These are phyloP conservation scores for Gyromitra esculenta DNA, from an alignment of 2,329 filamentous ascomycete genomes.

Conservation along the genomic window DNA sequence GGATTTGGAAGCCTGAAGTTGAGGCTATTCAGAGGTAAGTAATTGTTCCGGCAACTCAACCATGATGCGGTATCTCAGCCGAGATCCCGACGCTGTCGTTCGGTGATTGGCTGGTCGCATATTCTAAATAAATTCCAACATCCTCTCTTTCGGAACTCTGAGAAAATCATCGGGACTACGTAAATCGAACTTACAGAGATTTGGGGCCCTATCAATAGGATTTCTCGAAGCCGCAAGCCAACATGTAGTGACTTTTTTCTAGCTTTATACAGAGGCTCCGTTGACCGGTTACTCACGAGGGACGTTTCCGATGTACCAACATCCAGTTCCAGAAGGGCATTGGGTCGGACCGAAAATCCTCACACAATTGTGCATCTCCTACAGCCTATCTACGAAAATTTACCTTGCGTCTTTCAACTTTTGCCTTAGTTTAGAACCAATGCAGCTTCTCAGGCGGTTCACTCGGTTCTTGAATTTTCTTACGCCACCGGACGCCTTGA, in stretches of 20 bases:
- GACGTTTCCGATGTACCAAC: conserved; percentile 2
- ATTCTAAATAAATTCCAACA: conserved; percentile 38
- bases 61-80: conserved; percentile 45
- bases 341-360: conserved; percentile 33
- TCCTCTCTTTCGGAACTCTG: conserved; percentile 21
- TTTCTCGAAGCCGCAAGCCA: background rate
- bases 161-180: conserved; percentile 6
- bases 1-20: conserved; percentile 21
- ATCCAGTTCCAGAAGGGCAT: conserved; percentile 26
- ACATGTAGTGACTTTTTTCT: conserved; percentile 8
- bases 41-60: conserved; percentile 45
- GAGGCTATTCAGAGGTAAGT: conserved; percentile 42
- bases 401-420: conserved; percentile 22
- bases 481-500: conserved; percentile 42
- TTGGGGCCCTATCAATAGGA: conserved; percentile 15
- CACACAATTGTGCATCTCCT: conserved; percentile 26
- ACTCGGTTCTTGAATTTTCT: conserved; percentile 17
- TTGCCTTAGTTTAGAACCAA: conserved; percentile 9
- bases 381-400: conserved; percentile 33
- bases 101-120: conserved; percentile 40
- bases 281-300: conserved; percentile 3
- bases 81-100: conserved; percentile 44
- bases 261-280: conserved; percentile 5
- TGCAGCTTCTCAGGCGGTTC: conserved; percentile 10
- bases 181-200: conserved; percentile 14